Conservation (phyloP, 2,329 filamentous ascomycete species). For the Erysiphe neolycopersici region DNA sequence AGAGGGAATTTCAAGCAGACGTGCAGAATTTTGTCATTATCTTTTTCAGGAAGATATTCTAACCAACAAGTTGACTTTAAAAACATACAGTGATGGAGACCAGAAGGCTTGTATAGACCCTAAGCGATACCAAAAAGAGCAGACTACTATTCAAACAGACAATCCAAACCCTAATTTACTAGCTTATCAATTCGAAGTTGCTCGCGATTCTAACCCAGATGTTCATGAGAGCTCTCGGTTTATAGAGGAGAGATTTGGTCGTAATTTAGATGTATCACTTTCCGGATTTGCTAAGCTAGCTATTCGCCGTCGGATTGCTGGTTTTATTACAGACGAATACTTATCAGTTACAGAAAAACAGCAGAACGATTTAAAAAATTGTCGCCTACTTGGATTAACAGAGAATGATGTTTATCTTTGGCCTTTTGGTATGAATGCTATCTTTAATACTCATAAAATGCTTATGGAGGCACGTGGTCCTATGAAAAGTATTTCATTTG, state of each 20-base stretch:
- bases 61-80: slow-evolving; percentile 18
- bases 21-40: slow-evolving; percentile 66
- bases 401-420: slow-evolving; percentile 79
- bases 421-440: slow-evolving; percentile 81
- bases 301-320: slow-evolving; percentile 67
- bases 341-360: slow-evolving; percentile 28
- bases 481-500: slow-evolving; percentile 63
- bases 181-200: not conserved
- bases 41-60: slow-evolving; percentile 45
- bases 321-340: slow-evolving; percentile 48
- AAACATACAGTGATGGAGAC: slow-evolving; percentile 6
- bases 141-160: slow-evolving; percentile 17
- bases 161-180: slow-evolving; percentile 2
- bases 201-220: slow-evolving; percentile 6
- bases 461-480: slow-evolving; percentile 37
- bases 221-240: slow-evolving; percentile 46
- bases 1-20: slow-evolving; percentile 71
- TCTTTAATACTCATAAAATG: slow-evolving; percentile 63
- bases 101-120: slow-evolving; percentile 34
- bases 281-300: slow-evolving; percentile 64
- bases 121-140: slow-evolving; percentile 45
- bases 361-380: slow-evolving; percentile 21
- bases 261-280: slow-evolving; percentile 61
- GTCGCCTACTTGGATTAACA: slow-evolving; percentile 36
- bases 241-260: slow-evolving; percentile 79